These are phyloP conservation scores for Vitis rotundifolia DNA, from an alignment of 164 flowering plant species.

Conservation along the genomic window DNA sequence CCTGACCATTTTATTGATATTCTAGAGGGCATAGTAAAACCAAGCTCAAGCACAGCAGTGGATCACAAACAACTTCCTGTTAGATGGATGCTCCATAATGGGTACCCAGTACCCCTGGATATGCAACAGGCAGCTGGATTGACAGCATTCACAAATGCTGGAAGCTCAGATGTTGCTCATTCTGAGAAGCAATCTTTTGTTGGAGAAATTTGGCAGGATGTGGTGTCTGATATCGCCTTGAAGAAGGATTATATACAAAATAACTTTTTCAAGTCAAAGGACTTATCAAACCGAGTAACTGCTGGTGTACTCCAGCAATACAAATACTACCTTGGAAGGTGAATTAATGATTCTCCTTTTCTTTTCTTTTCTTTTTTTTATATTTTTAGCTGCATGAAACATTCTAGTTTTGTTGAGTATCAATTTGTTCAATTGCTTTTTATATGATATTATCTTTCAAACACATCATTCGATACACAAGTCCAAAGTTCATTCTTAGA, in stretches of 20 bases:
- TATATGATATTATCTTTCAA: no score
- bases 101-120: slow-evolving; percentile 84
- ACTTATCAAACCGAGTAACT: slow-evolving; percentile 69
- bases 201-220: slow-evolving; percentile 82
- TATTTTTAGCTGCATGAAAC: background rate
- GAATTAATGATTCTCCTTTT: slow-evolving; percentile 6
- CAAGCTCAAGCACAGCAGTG: slow-evolving; percentile 41
- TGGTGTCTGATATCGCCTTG: slow-evolving; percentile 52
- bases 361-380: background rate
- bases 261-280: slow-evolving; percentile 51
- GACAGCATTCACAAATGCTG: slow-evolving; percentile 41
- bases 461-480: no score
- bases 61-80: slow-evolving; percentile 74
- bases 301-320: slow-evolving; percentile 70
- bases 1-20: slow-evolving; percentile 96
- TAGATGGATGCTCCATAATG: slow-evolving; percentile 96
- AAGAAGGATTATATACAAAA: slow-evolving; percentile 54
- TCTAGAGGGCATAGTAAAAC: slow-evolving; percentile 85
- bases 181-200: slow-evolving; percentile 62
- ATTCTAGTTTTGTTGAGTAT: background rate
- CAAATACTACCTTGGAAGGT: slow-evolving; percentile 89
- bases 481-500: no score
- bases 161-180: slow-evolving; percentile 24
- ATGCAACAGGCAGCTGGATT: slow-evolving; percentile 54
- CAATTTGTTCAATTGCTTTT: no score